Evolutionary conservation across 805 yeast genomes (phyloP).

Genomic region (Barnettozyma sucrosica): DNA sequence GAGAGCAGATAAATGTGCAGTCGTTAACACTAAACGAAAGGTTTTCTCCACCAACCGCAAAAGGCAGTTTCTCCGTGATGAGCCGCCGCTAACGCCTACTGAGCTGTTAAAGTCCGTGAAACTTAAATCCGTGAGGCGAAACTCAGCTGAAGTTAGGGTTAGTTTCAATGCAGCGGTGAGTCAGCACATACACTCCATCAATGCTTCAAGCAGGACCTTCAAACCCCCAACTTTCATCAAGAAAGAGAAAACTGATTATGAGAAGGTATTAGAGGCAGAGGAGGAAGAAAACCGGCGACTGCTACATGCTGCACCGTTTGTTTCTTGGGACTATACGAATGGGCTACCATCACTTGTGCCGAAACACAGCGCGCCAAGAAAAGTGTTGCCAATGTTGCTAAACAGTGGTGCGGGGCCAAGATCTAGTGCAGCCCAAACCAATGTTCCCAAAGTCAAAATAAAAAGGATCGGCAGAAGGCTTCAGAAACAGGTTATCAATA

Average conservation of each 20-base stretch:
- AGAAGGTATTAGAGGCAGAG: constrained; percentile 3
- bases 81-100: neutral
- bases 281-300: neutral
- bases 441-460: too few species aligned
- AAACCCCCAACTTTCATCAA: constrained; percentile 5
- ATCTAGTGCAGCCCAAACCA: neutral
- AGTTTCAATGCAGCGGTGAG: neutral
- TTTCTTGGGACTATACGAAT: constrained; percentile 7
- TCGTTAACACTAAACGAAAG: too few species aligned
- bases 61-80: neutral
- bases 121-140: neutral
- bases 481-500: neutral
- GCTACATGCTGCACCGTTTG: neutral
- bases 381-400: neutral
- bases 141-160: neutral
- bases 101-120: neutral
- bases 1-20: neutral
- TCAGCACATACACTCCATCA: neutral
- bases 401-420: neutral
- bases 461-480: constrained; percentile 1
- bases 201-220: constrained; percentile 8
- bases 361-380: neutral
- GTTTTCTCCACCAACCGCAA: too few species aligned
- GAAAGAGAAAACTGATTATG: constrained; percentile 1
- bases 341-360: neutral